These are phyloP conservation scores for Drechslera avenae DNA, from an alignment of 2,329 filamentous ascomycete genomes.

Conservation along the genomic window DNA sequence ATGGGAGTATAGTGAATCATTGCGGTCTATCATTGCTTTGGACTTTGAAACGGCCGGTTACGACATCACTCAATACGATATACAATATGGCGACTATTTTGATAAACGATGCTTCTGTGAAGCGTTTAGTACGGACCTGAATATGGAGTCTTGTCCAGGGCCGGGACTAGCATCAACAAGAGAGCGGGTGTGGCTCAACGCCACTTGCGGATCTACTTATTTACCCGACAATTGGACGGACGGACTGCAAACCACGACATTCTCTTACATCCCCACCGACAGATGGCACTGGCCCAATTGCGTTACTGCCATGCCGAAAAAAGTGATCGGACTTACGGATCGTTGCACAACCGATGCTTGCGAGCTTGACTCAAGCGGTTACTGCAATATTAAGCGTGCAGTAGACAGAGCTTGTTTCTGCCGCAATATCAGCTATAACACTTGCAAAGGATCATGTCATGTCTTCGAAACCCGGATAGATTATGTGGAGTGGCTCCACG, in stretches of 20 bases:
- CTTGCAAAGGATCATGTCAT: conserved; percentile 36
- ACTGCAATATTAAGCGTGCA: conserved; percentile 35
- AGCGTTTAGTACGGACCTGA: conserved; percentile 20
- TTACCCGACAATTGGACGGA: conserved; percentile 35
- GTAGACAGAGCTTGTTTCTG: conserved; percentile 42
- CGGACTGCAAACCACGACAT: conserved; percentile 31
- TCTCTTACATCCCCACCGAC: conserved; percentile 34
- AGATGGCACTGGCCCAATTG: conserved; percentile 39
- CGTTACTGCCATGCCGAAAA: conserved; percentile 28
- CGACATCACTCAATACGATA: conserved; percentile 25
- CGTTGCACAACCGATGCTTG: conserved; percentile 42
- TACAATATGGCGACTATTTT: conserved; percentile 35
- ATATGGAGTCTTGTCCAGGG: conserved; percentile 25
- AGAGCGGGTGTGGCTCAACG: conserved; percentile 41
- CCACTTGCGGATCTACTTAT: conserved; percentile 35
- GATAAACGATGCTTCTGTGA: conserved; percentile 44
- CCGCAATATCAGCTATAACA: conserved; percentile 33
- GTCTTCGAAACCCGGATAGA: conserved; percentile 39
- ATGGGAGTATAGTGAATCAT: conserved; percentile 40
- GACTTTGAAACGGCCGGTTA: conserved; percentile 44
- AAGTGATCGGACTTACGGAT: conserved; percentile 22
- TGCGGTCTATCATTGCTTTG: conserved; percentile 36
- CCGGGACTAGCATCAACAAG: conserved; percentile 30
- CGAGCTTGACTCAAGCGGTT: conserved; percentile 35
- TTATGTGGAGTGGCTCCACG: conserved; percentile 42